Evolutionary conservation across 345 rosid genomes (phyloP), one percentile per base, ranked within the genome.

Genomic region (Sonneratia caseolaris): DNA sequence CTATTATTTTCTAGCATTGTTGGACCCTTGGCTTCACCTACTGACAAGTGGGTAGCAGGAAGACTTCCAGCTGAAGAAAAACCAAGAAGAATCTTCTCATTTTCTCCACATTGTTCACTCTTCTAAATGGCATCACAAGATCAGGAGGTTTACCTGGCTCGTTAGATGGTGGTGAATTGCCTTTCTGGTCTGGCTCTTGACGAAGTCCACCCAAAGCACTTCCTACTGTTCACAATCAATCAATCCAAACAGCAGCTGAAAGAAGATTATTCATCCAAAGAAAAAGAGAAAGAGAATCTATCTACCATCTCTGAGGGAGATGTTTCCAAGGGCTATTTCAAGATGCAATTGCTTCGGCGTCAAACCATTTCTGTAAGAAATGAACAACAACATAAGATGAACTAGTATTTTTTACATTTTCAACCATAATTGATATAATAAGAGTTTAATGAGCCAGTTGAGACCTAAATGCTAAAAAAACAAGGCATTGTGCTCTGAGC

Each of bases 401-500:
- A 13, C 38, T 47, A 12, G 40, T n/a, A 36, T 43, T 65, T 53
- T 18, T 53, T 1, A 69, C 43, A 14, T n/a, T 53, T 32, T 11
- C 38, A 12, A 10, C 15, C 37, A 62, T 27, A 62, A 32, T 62
- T 12, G 5, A 0, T 32, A 62, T 27, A 62, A 62, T 13, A 27
- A 62, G 38, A 62, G 18, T 27, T 61, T 72, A 71, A 35, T 73
- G 70, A 49, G 37, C 45, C 70, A 51, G 53, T 72, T 68, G 61
- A 37, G 76, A 92, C 98, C 96, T 86, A 81, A 92, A 89, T 47
- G 98, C 96, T 79, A 92, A 75, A 81, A 90, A 90, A 37, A 92
- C 96, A 57, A 92, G 95, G 84, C 98, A 92, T 76, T 92, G 98
- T 57, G 98, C 98, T 76, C 96, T 88, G 73, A 92, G 98, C 79